A percentile compares a stretch with the other conserved stretches of the same genome.
phyloP scores from a whole-genome alignment of 148 eudicot genomes.

The Dianthus caryophyllus region DNA sequence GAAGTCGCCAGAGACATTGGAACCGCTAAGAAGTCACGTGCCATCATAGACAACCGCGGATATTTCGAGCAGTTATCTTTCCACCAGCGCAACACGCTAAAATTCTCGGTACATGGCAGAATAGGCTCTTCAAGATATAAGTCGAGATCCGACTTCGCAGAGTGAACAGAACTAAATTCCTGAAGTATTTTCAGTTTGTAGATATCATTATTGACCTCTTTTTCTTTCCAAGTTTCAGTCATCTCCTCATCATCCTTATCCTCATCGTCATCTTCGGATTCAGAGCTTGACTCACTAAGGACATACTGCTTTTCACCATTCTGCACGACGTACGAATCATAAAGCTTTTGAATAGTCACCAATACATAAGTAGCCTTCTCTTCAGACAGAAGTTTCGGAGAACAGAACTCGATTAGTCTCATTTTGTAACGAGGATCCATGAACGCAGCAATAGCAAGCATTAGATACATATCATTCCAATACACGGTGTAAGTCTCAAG shows the following conservation, averaged over 20 bases:
- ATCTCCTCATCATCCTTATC: slow-evolving; percentile 16
- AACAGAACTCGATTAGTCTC: slow-evolving; percentile 20
- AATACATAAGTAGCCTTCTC: not conserved
- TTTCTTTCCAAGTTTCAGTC: not conserved
- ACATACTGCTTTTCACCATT: slow-evolving; percentile 10
- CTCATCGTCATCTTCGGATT: slow-evolving; percentile 4
- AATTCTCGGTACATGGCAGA: slow-evolving; percentile 22
- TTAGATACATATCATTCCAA: slow-evolving; percentile 20
- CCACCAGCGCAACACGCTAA: slow-evolving; percentile 33
- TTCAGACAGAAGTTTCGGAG: slow-evolving; percentile 1
- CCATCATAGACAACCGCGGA: slow-evolving; percentile 33
- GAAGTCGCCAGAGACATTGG: slow-evolving; percentile 29
- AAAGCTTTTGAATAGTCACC: slow-evolving; percentile 18
- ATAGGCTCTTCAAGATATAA: slow-evolving; percentile 32
- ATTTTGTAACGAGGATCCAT: slow-evolving; percentile 33
- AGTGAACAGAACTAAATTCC: slow-evolving; percentile 16
- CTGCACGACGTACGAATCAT: slow-evolving; percentile 21
- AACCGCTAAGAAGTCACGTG: slow-evolving; percentile 34
- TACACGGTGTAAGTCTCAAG: slow-evolving; percentile 19
- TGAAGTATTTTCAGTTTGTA: slow-evolving; percentile 16
- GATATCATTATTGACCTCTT: not conserved
- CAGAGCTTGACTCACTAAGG: slow-evolving; percentile 16
- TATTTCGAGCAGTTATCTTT: slow-evolving; percentile 27
- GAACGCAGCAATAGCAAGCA: slow-evolving; percentile 23
- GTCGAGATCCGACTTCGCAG: slow-evolving; percentile 24